These are phyloP conservation scores for apple (Malus domestica) DNA, from an alignment of 306 rosid species.

Conservation along the genomic window ASM211411v1 NC_041797.1:7852001-7852500, in stretches of 20 bases:
- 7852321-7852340: not conserved
- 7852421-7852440: not conserved
- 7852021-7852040: conserved; percentile 65
- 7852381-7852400: not conserved
- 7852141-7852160: conserved; percentile 49
- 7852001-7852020: conserved; percentile 82
- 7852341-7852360: not conserved
- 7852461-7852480: not conserved
- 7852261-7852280: conserved; percentile 38
- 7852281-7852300: conserved; percentile 35
- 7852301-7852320: conserved; percentile 32
- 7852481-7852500: too few relatives aligned
- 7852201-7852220: conserved; percentile 39
- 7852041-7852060: conserved; percentile 42
- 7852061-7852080: conserved; percentile 69
- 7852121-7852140: conserved; percentile 48
- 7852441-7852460: not conserved
- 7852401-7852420: not conserved
- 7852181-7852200: conserved; percentile 45
- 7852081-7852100: conserved; percentile 73
- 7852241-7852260: conserved; percentile 40
- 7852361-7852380: not conserved
- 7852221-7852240: conserved; percentile 55
- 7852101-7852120: conserved; percentile 61
- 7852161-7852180: conserved; percentile 48